Conservation (phyloP, 129 eudicot species). For the Ambrosia trifida region DNA sequence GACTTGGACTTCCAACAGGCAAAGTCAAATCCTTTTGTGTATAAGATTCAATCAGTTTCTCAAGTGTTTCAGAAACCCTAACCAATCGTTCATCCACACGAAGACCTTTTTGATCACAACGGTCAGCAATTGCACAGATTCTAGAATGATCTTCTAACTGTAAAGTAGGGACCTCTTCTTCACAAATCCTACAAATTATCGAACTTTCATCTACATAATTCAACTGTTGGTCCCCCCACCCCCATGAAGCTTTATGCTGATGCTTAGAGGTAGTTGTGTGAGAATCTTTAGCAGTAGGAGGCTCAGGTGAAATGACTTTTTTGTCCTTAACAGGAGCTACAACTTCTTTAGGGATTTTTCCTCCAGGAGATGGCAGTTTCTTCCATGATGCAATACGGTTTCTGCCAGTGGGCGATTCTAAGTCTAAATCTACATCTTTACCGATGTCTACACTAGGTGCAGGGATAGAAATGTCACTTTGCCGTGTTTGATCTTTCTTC, state of each 20-base stretch:
- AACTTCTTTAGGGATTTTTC: conserved; percentile 51
- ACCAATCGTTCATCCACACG: conserved; percentile 82
- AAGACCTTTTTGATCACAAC: conserved; percentile 91
- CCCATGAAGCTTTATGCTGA: conserved; percentile 88
- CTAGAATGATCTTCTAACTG: conserved; percentile 98
- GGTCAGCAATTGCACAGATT: conserved; percentile 92
- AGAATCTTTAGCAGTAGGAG: conserved; percentile 51
- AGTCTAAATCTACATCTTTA: conserved; percentile 46
- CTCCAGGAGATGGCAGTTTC: conserved; percentile 75
- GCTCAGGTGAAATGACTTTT: conserved; percentile 47
- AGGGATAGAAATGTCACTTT: neutral
- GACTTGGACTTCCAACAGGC: conserved; percentile 76
- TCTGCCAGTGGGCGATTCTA: conserved; percentile 48
- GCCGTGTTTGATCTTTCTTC: conserved; percentile 48
- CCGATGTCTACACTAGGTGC: conserved; percentile 33
- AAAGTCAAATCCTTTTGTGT: conserved; percentile 69
- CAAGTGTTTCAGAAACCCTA: conserved; percentile 81
- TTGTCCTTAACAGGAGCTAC: conserved; percentile 30
- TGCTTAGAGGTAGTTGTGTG: conserved; percentile 57
- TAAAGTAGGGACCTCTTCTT: conserved; percentile 90
- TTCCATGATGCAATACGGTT: conserved; percentile 92
- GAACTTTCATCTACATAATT: conserved; percentile 65
- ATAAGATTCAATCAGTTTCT: conserved; percentile 78
- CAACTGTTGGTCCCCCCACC: conserved; percentile 88
- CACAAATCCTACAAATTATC: conserved; percentile 95